phyloP scores from a whole-genome alignment of 78 protist species.

The slime mould (Dictyostelium discoideum) region DNA sequence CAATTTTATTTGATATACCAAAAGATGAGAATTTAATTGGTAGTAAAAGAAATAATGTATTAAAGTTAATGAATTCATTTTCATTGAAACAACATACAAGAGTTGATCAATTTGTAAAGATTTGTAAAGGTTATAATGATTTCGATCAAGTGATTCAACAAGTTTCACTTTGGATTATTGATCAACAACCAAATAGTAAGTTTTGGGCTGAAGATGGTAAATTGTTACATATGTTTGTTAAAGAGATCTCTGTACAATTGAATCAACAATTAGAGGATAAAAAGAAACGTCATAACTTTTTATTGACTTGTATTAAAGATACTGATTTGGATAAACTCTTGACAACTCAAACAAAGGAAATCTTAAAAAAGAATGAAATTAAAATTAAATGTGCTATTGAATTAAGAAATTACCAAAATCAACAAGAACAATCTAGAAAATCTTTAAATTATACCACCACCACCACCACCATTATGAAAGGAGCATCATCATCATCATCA shows the following conservation, averaged over 20 bases:
- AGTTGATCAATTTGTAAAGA: not conserved
- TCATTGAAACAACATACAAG: slow-evolving; percentile 14
- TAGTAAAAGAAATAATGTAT: slow-evolving; percentile 31
- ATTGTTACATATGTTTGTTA: slow-evolving; percentile 1
- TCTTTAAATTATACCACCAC: not conserved
- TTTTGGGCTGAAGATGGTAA: slow-evolving; percentile 59
- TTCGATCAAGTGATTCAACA: slow-evolving; percentile 2
- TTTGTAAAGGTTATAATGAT: not conserved
- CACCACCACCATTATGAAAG: not conserved
- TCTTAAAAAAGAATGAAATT: slow-evolving; percentile 8
- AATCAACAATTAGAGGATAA: slow-evolving; percentile 67
- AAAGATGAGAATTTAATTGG: slow-evolving; percentile 3
- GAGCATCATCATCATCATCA: not conserved
- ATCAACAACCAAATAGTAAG: slow-evolving; percentile 29
- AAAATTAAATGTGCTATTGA: slow-evolving; percentile 6
- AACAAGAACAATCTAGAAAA: not conserved
- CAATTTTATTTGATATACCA: slow-evolving; percentile 19
- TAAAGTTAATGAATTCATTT: slow-evolving; percentile 27
- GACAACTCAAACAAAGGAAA: not conserved
- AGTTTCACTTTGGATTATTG: slow-evolving; percentile 5
- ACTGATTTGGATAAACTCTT: not conserved
- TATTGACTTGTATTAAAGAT: not conserved
- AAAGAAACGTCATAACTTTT: slow-evolving; percentile 31
- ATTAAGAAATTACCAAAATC: slow-evolving; percentile 35
- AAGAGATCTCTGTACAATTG: slow-evolving; percentile 33